Evolutionary conservation across 148 eudicot genomes (phyloP), one percentile per base, ranked within the genome.

Genomic region (Cornus suecica): DNA sequence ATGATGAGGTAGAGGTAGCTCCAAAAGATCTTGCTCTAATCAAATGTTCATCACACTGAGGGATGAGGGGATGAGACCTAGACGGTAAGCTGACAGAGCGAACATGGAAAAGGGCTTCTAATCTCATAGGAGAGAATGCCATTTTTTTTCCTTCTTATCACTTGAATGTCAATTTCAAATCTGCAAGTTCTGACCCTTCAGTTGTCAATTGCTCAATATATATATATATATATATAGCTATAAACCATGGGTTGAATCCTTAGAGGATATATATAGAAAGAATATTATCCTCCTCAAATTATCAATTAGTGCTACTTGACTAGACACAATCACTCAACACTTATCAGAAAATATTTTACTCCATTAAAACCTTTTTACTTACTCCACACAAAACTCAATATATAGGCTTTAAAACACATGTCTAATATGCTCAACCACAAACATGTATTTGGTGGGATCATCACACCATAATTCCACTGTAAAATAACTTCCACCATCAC

Each of bases 71-170:
- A 3, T 81, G 83, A 68, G 74, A 69, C 41, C 29, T 37, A 24
- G 76, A 58, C 13, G 83, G 81, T 25, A 82, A 79, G 78, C 81
- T 82, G 25, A 54, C 16, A 31, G 87, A 85, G 25, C 85, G 79
- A 76, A 78, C 45, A 65, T 79, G 82, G 48, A 30, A 25, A 30
- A 3, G 10, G 37, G 22, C 7, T 56, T 72, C 61, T 58, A 28
- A 37, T 74, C 66, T 79, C 60, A 42, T 31, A 62, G 77, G 41
- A 68, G 69, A 31, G 22, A 72, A 25, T 48, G 67, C 75, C 83
- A 75, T 75, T 45, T 70, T 28, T 70, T 28, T 70, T 48, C 24
- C 10, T 5, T 70, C 34, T 41, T 16, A 25, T 8, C 2, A 45
- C 32, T 24, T 51, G 69, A 63, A 62, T 26, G 18, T 26, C 8